Evolutionary conservation across 140 eudicot genomes (phyloP).

Genomic region (Anethum foeniculum): DNA sequence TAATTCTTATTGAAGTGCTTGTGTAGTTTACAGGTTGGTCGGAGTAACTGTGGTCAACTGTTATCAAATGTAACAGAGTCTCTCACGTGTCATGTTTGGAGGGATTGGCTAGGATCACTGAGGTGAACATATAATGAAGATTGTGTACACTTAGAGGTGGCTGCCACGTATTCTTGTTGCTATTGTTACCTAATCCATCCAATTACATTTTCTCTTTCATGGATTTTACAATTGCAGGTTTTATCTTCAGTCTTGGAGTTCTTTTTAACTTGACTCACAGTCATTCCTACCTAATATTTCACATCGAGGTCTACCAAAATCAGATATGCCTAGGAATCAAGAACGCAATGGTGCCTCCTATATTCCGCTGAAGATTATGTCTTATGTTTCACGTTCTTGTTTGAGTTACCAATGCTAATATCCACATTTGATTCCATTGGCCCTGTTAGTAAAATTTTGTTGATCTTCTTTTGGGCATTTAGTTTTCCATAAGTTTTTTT

Average conservation of each 20-base stretch:
- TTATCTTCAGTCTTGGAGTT: slow-evolving; percentile 18
- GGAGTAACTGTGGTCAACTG: too few species aligned
- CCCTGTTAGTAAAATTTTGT: slow-evolving; percentile 19
- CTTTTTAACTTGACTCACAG: slow-evolving; percentile 32
- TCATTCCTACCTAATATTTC: slow-evolving; percentile 57
- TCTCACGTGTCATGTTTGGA: too few species aligned
- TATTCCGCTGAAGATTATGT: slow-evolving; percentile 23
- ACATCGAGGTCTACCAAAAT: slow-evolving; percentile 52
- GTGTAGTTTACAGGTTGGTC: too few species aligned
- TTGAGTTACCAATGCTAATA: slow-evolving; percentile 17
- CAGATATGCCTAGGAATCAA: slow-evolving; percentile 53
- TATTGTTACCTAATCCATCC: slow-evolving; percentile 7
- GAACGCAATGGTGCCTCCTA: slow-evolving; percentile 72
- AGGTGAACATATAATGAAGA: too few species aligned
- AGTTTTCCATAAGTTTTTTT: slow-evolving; percentile 37
- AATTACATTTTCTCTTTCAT: background rate
- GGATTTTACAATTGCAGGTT: background rate
- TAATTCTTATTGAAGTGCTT: too few species aligned
- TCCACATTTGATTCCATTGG: slow-evolving; percentile 26
- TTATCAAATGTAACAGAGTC: too few species aligned
- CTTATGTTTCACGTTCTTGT: slow-evolving; percentile 21
- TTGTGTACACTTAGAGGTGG: too few species aligned
- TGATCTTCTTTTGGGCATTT: slow-evolving; percentile 34
- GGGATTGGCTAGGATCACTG: too few species aligned
- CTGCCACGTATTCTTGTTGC: too few species aligned